Evolutionary conservation across 306 rosid genomes (phyloP), one percentile per base, ranked within the genome.

Genomic region (Senna siamea): DNA sequence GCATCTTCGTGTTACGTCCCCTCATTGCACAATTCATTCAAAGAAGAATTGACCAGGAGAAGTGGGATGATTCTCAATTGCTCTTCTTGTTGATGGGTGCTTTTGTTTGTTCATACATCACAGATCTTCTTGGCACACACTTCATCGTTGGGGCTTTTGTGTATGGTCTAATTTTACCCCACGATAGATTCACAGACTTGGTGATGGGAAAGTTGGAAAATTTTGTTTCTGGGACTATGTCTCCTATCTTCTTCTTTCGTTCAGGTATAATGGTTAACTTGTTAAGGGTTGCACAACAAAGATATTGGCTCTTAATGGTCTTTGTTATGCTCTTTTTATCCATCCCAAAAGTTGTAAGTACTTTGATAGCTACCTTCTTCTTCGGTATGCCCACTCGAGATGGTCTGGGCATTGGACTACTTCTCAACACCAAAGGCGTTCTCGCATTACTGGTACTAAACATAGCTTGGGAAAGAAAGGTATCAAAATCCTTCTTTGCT

Each of bases 81-180:
- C 15, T 70, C 7, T 38, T 5, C 55, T 83, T 81, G 22, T 6
- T 81, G 3, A 61, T 72, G 37, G 88, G 88, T 2, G 81, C 71
- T 35, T 70, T 52, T 41, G 17, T 47, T 9, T 80, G 34, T 61
- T 76, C 77, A 2, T 6, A 12, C 23, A 10, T 84, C 17, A 81
- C 88, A 0, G 88, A 84, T 54, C 3, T 72, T 8, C 37, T 84
- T 7, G 88, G 88, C 11, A 48, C 79, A 46, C 85, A 84, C 53
- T 74, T 85, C n/a, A 37, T 66, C 41, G 69, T 81, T 6, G 88
- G 88, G 72, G 88, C 88, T n/a, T 57, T 84, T 10, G 44, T 84
- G 8, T 84, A 59, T 60, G 88, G 85, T 17, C 52, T 84, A 0
- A 75, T 78, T 46, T 20, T 84, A 1, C 88, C 88, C 14, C 80